Conservation (phyloP, 1,139 yeast genomes). For the Yamadazyma dushanensis region DNA sequence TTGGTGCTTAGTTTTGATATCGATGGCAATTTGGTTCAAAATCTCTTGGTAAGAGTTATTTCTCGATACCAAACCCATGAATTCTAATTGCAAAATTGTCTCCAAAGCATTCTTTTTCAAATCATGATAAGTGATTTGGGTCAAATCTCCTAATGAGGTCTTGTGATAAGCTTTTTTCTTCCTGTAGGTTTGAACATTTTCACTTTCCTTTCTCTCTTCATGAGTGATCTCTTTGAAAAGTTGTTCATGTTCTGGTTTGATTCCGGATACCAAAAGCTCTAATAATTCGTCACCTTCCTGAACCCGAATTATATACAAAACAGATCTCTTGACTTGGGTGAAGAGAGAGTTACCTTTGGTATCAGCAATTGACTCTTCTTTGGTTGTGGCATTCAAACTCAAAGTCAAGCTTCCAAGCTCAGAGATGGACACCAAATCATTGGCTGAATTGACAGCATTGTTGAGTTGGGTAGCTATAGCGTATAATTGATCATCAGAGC, state of each 20-base stretch:
- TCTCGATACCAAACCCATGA: slow-evolving; percentile 64
- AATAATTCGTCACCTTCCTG: slow-evolving; percentile 74
- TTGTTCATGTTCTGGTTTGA: slow-evolving; percentile 65
- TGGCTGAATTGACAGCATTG: slow-evolving; percentile 36
- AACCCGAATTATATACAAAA: slow-evolving; percentile 77
- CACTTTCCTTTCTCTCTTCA: slow-evolving; percentile 42
- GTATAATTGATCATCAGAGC: slow-evolving; percentile 56
- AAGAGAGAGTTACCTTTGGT: slow-evolving; percentile 55
- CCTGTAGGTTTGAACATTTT: slow-evolving; percentile 16
- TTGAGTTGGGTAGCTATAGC: slow-evolving; percentile 34
- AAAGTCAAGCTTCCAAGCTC: slow-evolving; percentile 43
- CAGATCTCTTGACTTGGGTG: slow-evolving; percentile 79
- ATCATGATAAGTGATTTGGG: slow-evolving; percentile 64
- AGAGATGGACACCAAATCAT: slow-evolving; percentile 41
- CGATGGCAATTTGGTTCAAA: slow-evolving; percentile 80
- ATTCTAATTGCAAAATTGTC: slow-evolving; percentile 73
- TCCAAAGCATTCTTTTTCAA: slow-evolving; percentile 78
- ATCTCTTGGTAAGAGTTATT: slow-evolving; percentile 75
- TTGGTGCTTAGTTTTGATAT: slow-evolving; percentile 76
- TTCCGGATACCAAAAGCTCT: slow-evolving; percentile 73
- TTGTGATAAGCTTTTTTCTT: slow-evolving; percentile 37
- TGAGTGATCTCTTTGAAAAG: slow-evolving; percentile 56
- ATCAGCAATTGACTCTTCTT: slow-evolving; percentile 44
- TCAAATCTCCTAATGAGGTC: slow-evolving; percentile 54
- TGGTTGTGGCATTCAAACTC: slow-evolving; percentile 51